These are phyloP conservation scores for Geranomyces variabilis DNA, from an alignment of 192 early-diverging fungal genomes.

Conservation along the genomic window DNA sequence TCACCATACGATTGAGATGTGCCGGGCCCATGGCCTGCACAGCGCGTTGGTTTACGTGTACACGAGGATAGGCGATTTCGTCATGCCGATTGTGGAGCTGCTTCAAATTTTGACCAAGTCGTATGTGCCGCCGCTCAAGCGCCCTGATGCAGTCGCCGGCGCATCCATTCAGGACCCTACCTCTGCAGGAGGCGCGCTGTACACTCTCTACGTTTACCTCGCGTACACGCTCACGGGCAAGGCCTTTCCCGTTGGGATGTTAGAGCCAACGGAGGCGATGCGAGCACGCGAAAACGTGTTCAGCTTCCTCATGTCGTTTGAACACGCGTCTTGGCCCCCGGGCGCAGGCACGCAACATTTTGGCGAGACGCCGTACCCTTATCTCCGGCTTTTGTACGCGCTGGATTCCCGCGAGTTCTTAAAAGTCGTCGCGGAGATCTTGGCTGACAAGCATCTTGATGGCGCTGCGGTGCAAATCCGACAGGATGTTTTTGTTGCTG, in stretches of 20 bases:
- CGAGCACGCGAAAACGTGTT: constrained; percentile 44
- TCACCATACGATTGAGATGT: constrained; percentile 40
- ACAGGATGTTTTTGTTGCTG: constrained; percentile 34
- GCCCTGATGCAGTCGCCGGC: no score
- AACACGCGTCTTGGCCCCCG: constrained; percentile 43
- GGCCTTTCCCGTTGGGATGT: constrained; percentile 52
- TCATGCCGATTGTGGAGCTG: constrained; percentile 46
- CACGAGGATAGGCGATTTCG: constrained; percentile 49
- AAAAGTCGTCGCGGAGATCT: constrained; percentile 32
- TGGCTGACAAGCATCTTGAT: constrained; percentile 36
- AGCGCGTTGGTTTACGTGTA: constrained; percentile 51
- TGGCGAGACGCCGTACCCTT: constrained; percentile 52
- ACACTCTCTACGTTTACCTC: constrained; percentile 54
- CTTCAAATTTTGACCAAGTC: constrained; percentile 18
- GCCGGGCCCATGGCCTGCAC: constrained; percentile 36
- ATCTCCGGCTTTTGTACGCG: constrained; percentile 45
- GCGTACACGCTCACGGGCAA: constrained; percentile 54
- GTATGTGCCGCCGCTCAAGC: not conserved
- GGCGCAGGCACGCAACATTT: not conserved
- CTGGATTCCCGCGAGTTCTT: constrained; percentile 49
- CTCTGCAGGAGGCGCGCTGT: constrained; percentile 23
- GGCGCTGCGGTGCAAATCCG: constrained; percentile 32
- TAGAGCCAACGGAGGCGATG: constrained; percentile 30
- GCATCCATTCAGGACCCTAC: not conserved
- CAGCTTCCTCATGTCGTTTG: constrained; percentile 47